phyloP scores from a whole-genome alignment of 192 early-diverging fungal genomes.

The Coemansia sp. region DNA sequence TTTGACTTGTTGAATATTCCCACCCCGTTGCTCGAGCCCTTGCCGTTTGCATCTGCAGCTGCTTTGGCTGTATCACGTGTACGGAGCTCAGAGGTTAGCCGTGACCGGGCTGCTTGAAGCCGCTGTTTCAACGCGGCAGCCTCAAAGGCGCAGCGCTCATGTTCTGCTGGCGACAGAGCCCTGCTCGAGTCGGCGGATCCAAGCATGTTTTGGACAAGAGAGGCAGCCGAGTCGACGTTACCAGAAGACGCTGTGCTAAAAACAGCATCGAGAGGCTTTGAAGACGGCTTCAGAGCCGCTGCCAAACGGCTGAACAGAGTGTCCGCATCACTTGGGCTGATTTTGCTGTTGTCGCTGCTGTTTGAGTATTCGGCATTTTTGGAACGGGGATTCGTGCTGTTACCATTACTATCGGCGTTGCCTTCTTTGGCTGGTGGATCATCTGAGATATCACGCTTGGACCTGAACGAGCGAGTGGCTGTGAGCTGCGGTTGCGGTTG shows the following conservation, averaged over 20 bases:
- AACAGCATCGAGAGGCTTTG: slow-evolving; percentile 8
- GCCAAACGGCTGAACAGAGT: slow-evolving; percentile 14
- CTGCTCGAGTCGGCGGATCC: slow-evolving; percentile 8
- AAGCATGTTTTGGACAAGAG: slow-evolving; percentile 19
- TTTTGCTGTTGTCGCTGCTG: not conserved
- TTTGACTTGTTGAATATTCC: slow-evolving; percentile 42
- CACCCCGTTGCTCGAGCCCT: slow-evolving; percentile 15
- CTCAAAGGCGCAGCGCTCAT: slow-evolving; percentile 31
- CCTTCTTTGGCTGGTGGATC: not conserved
- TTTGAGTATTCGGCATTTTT: not conserved
- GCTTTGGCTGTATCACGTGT: slow-evolving; percentile 36
- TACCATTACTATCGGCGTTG: not conserved
- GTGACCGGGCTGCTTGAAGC: slow-evolving; percentile 28
- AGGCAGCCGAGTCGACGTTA: slow-evolving; percentile 9
- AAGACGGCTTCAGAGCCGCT: not conserved
- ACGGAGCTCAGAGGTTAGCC: slow-evolving; percentile 26
- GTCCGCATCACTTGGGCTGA: not conserved
- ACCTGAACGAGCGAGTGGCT: not conserved
- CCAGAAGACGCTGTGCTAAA: slow-evolving; percentile 8
- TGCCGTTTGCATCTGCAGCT: slow-evolving; percentile 12
- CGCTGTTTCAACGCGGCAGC: slow-evolving; percentile 19
- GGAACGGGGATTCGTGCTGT: too few relatives aligned
- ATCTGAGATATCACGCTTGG: slow-evolving; percentile 3
- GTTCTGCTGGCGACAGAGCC: slow-evolving; percentile 27
- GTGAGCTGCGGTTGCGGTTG: not conserved